Percentiles rank a stretch among this genome's conserved stretches.
Evolutionary conservation across 805 yeast genomes (phyloP).

Genomic region (Cyberlindnera suaveolens): DNA sequence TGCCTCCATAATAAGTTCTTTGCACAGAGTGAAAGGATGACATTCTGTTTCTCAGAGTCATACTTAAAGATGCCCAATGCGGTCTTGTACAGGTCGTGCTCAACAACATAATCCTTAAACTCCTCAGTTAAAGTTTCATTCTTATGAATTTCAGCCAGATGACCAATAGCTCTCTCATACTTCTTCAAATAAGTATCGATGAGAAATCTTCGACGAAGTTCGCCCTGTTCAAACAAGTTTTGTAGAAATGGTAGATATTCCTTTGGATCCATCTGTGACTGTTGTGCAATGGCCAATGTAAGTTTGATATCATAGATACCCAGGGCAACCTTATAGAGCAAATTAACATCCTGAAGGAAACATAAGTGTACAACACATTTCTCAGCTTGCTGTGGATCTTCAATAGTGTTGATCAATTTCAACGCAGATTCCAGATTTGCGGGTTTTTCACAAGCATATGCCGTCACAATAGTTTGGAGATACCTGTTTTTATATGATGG

Average conservation of each 20-base stretch:
- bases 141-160: constrained; percentile 46
- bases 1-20: constrained; percentile 48
- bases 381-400: constrained; percentile 40
- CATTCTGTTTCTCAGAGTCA: constrained; percentile 45
- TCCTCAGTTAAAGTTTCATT: constrained; percentile 42
- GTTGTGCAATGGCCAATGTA: constrained; percentile 84
- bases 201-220: constrained; percentile 60
- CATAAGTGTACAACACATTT: constrained; percentile 78
- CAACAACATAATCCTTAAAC: constrained; percentile 59
- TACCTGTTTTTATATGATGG: constrained; percentile 51
- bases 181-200: constrained; percentile 76
- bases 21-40: constrained; percentile 58
- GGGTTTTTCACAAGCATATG: constrained; percentile 87
- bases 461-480: constrained; percentile 77
- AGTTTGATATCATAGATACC: constrained; percentile 78
- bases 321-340: constrained; percentile 71
- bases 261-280: constrained; percentile 95
- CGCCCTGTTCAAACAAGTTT: constrained; percentile 60
- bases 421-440: constrained; percentile 79
- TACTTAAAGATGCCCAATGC: constrained; percentile 63
- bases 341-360: constrained; percentile 84
- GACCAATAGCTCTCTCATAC: constrained; percentile 59
- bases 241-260: constrained; percentile 93
- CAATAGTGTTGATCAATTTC: constrained; percentile 47
- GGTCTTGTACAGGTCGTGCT: constrained; percentile 60